A percentile compares a stretch with the other conserved stretches of the same genome.
Evolutionary conservation across 2,329 filamentous ascomycete species (phyloP).

Genomic region (Colletotrichum chlorophyti): DNA sequence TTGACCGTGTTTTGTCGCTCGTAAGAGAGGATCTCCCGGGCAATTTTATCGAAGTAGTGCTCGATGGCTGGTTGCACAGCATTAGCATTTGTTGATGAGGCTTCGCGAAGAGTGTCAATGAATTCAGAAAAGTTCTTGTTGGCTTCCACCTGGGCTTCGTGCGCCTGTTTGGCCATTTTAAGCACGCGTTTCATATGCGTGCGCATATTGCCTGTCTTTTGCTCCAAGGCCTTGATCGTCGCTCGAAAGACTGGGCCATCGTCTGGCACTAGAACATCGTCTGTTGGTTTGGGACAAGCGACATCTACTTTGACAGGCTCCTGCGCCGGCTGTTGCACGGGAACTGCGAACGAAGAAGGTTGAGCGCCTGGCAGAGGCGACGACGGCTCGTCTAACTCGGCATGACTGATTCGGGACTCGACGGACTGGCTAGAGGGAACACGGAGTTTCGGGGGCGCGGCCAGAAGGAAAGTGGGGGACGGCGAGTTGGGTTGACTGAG

Average conservation of each 20-base stretch:
- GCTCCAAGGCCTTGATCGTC: slow-evolving; percentile 94
- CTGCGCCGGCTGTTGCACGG: slow-evolving; percentile 35
- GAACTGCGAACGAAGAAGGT: slow-evolving; percentile 26
- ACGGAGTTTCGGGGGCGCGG: slow-evolving; percentile 77
- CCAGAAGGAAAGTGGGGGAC: slow-evolving; percentile 75
- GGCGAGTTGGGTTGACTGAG: slow-evolving; percentile 69
- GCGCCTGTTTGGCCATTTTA: slow-evolving; percentile 89
- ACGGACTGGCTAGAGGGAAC: slow-evolving; percentile 88
- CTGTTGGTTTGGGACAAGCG: slow-evolving; percentile 82
- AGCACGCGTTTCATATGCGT: slow-evolving; percentile 94
- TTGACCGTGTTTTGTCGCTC: slow-evolving; percentile 85
- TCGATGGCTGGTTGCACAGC: slow-evolving; percentile 97
- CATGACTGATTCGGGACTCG: slow-evolving; percentile 79
- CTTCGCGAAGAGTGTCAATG: slow-evolving; percentile 85
- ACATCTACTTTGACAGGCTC: slow-evolving; percentile 83
- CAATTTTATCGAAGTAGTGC: slow-evolving; percentile 98
- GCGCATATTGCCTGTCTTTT: slow-evolving; percentile 95
- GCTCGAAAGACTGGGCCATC: slow-evolving; percentile 96
- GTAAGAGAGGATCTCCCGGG: slow-evolving; percentile 85
- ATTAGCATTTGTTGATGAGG: slow-evolving; percentile 89
- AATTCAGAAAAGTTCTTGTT: slow-evolving; percentile 87
- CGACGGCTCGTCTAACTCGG: slow-evolving; percentile 68
- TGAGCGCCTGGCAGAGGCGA: slow-evolving; percentile 53
- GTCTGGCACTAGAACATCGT: slow-evolving; percentile 84
- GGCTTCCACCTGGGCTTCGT: slow-evolving; percentile 79